Percentiles rank a stretch among this genome's conserved stretches.
These are phyloP conservation scores for Barnettozyma sucrosica DNA, from an alignment of 805 yeast genomes.

Conservation along the genomic window DNA sequence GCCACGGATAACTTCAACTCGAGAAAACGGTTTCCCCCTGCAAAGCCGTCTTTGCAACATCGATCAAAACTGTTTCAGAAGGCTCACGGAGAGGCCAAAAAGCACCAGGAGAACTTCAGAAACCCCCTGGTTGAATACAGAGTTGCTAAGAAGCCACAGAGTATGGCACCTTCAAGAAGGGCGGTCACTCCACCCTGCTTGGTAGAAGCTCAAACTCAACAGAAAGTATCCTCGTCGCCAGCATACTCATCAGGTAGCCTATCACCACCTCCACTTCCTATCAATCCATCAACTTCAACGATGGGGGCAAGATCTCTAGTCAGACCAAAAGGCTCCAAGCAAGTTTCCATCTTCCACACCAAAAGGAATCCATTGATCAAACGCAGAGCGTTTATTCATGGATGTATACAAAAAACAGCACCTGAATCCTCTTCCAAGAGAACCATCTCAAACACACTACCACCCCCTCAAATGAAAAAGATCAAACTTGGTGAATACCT, in stretches of 20 bases:
- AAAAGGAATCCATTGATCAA: constrained; percentile 1
- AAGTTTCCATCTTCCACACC: constrained; percentile 5
- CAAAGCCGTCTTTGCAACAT: constrained; percentile 1
- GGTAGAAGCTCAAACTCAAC: not conserved
- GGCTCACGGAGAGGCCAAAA: constrained; percentile 19
- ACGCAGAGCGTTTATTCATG: not conserved
- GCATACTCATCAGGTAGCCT: not conserved
- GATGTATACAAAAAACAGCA: not conserved
- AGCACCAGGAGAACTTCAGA: constrained; percentile 14
- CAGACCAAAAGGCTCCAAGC: not conserved
- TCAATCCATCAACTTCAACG: not conserved
- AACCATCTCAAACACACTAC: not conserved
- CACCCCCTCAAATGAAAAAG: not conserved
- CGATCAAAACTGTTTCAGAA: constrained; percentile 24
- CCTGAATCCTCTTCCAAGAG: not conserved
- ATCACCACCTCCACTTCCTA: not conserved
- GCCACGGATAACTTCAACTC: constrained; percentile 8
- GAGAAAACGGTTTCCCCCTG: not conserved
- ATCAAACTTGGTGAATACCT: constrained; percentile 6
- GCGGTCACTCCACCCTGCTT: not conserved
- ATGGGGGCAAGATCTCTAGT: constrained; percentile 1
- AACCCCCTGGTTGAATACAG: constrained; percentile 14
- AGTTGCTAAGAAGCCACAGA: not conserved
- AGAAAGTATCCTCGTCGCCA: not conserved
- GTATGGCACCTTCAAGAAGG: not conserved